Evolutionary conservation across 164 flowering plant genomes (phyloP).

Genomic region (Santalum album): DNA sequence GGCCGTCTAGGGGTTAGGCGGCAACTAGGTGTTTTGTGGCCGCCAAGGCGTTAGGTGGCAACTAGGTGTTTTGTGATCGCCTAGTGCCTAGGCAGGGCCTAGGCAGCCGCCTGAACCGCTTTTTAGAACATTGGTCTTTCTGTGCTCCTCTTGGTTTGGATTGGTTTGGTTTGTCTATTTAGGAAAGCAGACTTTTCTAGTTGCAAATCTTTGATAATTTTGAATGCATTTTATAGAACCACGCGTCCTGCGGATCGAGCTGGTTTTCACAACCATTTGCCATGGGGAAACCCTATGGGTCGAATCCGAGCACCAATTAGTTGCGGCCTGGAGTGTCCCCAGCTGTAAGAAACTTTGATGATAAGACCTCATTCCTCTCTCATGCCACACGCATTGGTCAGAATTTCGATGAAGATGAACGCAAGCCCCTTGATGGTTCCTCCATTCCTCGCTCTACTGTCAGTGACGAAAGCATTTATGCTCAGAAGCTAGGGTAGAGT

Average conservation of each 20-base stretch:
- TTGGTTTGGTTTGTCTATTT: no score
- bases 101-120: no score
- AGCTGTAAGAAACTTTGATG: conserved; percentile 49
- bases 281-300: conserved; percentile 57
- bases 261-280: conserved; percentile 27
- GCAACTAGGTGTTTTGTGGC: no score
- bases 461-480: conserved; percentile 46
- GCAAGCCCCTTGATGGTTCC: conserved; percentile 78
- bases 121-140: no score
- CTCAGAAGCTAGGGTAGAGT: conserved; percentile 24
- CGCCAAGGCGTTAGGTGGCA: no score
- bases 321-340: conserved; percentile 68
- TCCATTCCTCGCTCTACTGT: conserved; percentile 47
- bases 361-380: conserved; percentile 52
- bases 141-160: no score
- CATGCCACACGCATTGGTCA: conserved; percentile 49
- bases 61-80: no score
- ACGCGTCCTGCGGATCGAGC: conserved; percentile 56
- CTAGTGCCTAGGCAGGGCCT: no score
- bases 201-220: no score
- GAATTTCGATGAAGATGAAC: conserved; percentile 91
- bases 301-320: conserved; percentile 49
- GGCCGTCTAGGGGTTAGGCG: no score
- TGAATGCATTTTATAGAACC: conserved; percentile 23
- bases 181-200: no score